These are phyloP conservation scores for Massarina eburnea DNA, from an alignment of 2,329 filamentous ascomycete genomes.

Conservation along the genomic window DNA sequence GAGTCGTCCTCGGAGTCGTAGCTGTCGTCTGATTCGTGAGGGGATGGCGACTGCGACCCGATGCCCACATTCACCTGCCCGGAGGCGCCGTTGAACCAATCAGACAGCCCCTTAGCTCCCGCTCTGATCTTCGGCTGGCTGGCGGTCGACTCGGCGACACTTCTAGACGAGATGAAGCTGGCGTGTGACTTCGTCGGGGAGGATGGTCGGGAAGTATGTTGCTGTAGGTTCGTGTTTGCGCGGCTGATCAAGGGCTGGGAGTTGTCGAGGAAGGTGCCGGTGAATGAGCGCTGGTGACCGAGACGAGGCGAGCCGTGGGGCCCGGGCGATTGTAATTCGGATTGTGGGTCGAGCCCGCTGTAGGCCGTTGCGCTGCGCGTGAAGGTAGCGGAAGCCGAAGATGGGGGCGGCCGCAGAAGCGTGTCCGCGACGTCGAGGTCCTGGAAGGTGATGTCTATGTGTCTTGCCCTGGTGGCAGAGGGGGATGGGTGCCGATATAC, in stretches of 20 bases:
- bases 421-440: slow-evolving; percentile 34
- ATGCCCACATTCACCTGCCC: slow-evolving; percentile 52
- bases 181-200: slow-evolving; percentile 42
- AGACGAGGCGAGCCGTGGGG: slow-evolving; percentile 21
- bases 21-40: slow-evolving; percentile 27
- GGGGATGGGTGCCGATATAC: slow-evolving; percentile 27
- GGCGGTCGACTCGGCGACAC: slow-evolving; percentile 31
- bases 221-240: slow-evolving; percentile 39
- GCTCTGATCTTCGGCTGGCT: slow-evolving; percentile 34
- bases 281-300: slow-evolving; percentile 38
- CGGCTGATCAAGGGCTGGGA: slow-evolving; percentile 37
- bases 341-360: slow-evolving; percentile 39
- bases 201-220: slow-evolving; percentile 43
- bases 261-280: slow-evolving; percentile 42
- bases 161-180: slow-evolving; percentile 42
- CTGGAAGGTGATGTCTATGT: slow-evolving; percentile 25
- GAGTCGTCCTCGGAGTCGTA: slow-evolving; percentile 21
- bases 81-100: slow-evolving; percentile 57
- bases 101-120: slow-evolving; percentile 40
- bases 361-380: slow-evolving; percentile 36
- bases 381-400: slow-evolving; percentile 39
- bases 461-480: slow-evolving; percentile 11
- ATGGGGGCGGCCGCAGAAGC: too few relatives aligned
- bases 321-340: slow-evolving; percentile 26
- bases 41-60: slow-evolving; percentile 11